Percentiles rank a stretch among this genome's conserved stretches.
These are phyloP conservation scores for Pichia sp. DNA, from an alignment of 1,139 yeast genomes.

Conservation along the genomic window DNA sequence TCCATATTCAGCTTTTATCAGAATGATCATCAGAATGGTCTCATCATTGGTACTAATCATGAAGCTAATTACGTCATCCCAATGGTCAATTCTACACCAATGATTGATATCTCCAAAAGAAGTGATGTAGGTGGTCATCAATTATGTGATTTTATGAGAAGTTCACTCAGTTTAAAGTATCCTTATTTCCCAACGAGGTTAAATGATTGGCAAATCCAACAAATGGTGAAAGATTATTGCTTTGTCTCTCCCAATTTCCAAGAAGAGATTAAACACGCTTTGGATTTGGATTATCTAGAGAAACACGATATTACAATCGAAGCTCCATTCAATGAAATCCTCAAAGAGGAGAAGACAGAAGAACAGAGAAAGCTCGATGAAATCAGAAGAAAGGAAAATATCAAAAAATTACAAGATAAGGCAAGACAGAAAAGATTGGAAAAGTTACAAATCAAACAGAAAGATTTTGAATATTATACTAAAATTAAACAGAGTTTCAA, in stretches of 20 bases:
- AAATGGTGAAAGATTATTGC: constrained; percentile 68
- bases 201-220: constrained; percentile 54
- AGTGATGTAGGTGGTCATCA: constrained; percentile 91
- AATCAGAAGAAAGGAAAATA: constrained; percentile 78
- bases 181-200: constrained; percentile 85
- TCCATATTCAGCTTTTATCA: constrained; percentile 62
- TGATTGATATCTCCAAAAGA: constrained; percentile 64
- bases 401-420: constrained; percentile 84
- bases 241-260: constrained; percentile 67
- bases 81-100: constrained; percentile 58
- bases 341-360: constrained; percentile 67
- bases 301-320: constrained; percentile 68
- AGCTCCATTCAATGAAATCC: constrained; percentile 65
- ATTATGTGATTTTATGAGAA: constrained; percentile 56
- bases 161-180: constrained; percentile 69
- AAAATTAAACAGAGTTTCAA: constrained; percentile 49
- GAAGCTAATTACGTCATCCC: constrained; percentile 84
- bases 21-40: constrained; percentile 42
- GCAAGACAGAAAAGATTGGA: constrained; percentile 81
- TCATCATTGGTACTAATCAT: constrained; percentile 77
- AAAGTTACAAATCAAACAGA: constrained; percentile 71
- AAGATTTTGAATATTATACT: constrained; percentile 67
- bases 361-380: constrained; percentile 76
- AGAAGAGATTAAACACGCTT: constrained; percentile 48
- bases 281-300: constrained; percentile 61